Evolutionary conservation across 108 stramenopile species (phyloP).

Genomic region (Cyclotella distinguenda): DNA sequence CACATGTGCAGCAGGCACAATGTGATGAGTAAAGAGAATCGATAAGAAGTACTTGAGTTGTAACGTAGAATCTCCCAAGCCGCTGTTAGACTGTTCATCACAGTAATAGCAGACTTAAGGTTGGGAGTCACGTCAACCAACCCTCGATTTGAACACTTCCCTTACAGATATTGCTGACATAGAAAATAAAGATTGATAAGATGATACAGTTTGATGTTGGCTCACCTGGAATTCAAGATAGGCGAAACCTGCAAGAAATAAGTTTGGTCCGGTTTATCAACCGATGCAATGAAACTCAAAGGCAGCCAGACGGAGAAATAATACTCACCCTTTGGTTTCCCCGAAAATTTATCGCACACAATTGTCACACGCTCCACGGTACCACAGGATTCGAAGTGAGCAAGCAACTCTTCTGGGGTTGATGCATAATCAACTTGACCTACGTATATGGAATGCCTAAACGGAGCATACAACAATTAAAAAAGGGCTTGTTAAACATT

Average conservation of each 20-base stretch:
- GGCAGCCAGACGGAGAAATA: background rate
- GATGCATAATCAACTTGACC: conserved; percentile 97
- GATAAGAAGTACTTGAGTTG: too few relatives aligned
- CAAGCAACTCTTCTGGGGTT: conserved; percentile 92
- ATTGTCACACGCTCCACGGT: conserved; percentile 98
- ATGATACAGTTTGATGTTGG: background rate
- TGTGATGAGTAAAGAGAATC: background rate
- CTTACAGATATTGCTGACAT: background rate
- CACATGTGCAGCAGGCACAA: background rate
- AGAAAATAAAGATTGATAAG: background rate
- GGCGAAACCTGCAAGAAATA: conserved; percentile 54
- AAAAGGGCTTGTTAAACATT: too few relatives aligned
- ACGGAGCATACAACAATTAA: too few relatives aligned
- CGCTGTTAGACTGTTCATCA: too few relatives aligned
- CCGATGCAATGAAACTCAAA: conserved; percentile 3
- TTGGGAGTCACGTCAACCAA: too few relatives aligned
- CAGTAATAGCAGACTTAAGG: too few relatives aligned
- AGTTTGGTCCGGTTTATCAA: background rate
- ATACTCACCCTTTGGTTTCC: conserved; percentile 83
- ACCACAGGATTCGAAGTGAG: conserved; percentile 95
- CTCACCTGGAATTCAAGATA: conserved; percentile 86
- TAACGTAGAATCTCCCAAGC: too few relatives aligned
- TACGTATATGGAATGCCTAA: conserved; percentile 87
- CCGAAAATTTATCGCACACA: conserved; percentile 95
- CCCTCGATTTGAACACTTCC: too few relatives aligned